phyloP scores from a whole-genome alignment of 768 basidiomycete species.

The Boletales sp. region DNA sequence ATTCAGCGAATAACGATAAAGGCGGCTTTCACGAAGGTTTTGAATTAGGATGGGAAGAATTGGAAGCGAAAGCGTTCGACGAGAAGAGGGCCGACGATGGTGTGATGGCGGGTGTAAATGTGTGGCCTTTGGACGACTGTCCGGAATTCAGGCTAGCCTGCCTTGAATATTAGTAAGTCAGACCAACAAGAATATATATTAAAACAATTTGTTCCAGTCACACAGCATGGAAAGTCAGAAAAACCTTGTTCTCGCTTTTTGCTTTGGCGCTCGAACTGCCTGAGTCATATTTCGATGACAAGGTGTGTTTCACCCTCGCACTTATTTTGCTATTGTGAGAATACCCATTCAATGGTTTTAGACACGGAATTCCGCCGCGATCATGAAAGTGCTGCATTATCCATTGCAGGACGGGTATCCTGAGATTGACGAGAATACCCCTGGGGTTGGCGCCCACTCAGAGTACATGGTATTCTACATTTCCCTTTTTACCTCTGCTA shows the following conservation, averaged over 20 bases:
- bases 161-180: constrained; percentile 63
- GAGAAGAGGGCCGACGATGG: constrained; percentile 40
- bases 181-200: constrained; percentile 13
- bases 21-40: constrained; percentile 93
- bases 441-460: constrained; percentile 84
- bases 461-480: constrained; percentile 40
- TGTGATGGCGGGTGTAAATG: constrained; percentile 66
- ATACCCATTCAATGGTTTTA: constrained; percentile 16
- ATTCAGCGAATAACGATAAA: constrained; percentile 56
- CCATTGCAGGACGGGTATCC: constrained; percentile 60
- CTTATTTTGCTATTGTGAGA: neutral
- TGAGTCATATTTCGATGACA: constrained; percentile 63
- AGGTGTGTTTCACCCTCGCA: constrained; percentile 35
- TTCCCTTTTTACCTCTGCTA: neutral
- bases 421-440: constrained; percentile 53
- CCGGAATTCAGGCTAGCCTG: constrained; percentile 58
- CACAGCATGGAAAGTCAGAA: constrained; percentile 49
- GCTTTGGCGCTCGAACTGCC: constrained; percentile 62
- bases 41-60: constrained; percentile 73
- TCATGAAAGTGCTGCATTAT: constrained; percentile 70
- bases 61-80: constrained; percentile 27
- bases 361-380: constrained; percentile 60
- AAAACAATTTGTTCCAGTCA: constrained; percentile 40
- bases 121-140: constrained; percentile 68
- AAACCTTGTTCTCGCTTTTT: constrained; percentile 62